These are phyloP conservation scores for Cryptococcus sp. DNA, from an alignment of 1,284 basidiomycete species.

Conservation along the genomic window DNA sequence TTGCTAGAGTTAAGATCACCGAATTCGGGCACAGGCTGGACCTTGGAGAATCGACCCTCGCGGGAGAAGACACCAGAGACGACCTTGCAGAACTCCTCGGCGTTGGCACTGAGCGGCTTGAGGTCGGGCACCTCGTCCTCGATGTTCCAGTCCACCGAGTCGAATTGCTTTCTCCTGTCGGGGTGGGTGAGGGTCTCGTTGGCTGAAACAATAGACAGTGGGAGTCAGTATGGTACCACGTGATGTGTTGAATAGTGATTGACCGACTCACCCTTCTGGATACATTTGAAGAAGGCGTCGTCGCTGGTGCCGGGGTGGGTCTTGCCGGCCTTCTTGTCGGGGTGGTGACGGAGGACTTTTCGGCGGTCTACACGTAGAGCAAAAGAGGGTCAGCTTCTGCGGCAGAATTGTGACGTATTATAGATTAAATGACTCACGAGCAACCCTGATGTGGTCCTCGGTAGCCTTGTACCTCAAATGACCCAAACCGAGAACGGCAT, in stretches of 20 bases:
- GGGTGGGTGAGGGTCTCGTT: slow-evolving; percentile 85
- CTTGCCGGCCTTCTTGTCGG: slow-evolving; percentile 90
- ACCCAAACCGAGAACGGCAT: slow-evolving; percentile 91
- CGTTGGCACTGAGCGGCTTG: slow-evolving; percentile 59
- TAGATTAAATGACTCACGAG: slow-evolving; percentile 65
- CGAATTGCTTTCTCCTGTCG: slow-evolving; percentile 91
- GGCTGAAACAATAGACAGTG: slow-evolving; percentile 55
- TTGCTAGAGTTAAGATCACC: slow-evolving; percentile 74
- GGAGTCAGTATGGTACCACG: not conserved
- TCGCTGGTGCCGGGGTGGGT: slow-evolving; percentile 72
- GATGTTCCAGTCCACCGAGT: slow-evolving; percentile 87
- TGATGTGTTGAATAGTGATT: not conserved
- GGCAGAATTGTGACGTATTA: too few species aligned
- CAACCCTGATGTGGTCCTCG: slow-evolving; percentile 91
- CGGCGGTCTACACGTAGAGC: slow-evolving; percentile 70
- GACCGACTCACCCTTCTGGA: slow-evolving; percentile 69
- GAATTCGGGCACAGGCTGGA: slow-evolving; percentile 80
- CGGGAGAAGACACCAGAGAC: slow-evolving; percentile 83
- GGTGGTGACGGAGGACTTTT: slow-evolving; percentile 98
- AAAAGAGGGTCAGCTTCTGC: too few species aligned
- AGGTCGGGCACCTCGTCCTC: slow-evolving; percentile 76
- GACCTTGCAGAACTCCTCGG: slow-evolving; percentile 57
- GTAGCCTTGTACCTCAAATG: slow-evolving; percentile 85
- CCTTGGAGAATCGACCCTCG: slow-evolving; percentile 87
- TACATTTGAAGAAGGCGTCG: slow-evolving; percentile 99